These are phyloP conservation scores for Croton laevigatus DNA, from an alignment of 441 rosid genomes.

Conservation along the genomic window DNA sequence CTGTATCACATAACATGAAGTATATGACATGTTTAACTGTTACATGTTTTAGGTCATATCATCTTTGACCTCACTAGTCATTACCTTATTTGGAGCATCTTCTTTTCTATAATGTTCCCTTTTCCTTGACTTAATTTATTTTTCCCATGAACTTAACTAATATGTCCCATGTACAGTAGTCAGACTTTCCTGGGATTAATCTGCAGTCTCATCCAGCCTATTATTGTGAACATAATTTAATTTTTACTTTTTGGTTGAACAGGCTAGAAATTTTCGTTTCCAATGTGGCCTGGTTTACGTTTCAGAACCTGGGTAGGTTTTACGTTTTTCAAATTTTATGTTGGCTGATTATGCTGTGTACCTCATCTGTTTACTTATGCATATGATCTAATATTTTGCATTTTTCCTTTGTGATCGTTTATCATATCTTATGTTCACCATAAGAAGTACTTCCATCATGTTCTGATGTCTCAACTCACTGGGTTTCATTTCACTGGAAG, in stretches of 20 bases:
- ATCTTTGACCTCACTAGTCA: not conserved
- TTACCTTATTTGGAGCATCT: not conserved
- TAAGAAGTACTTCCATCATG: not conserved
- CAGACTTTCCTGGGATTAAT: not conserved
- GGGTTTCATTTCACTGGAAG: not conserved
- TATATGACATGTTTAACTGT: not conserved
- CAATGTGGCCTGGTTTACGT: conserved; percentile 94
- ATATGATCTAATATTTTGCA: not conserved
- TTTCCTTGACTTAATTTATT: conserved; percentile 3
- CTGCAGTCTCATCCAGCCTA: not conserved
- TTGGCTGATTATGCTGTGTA: not conserved
- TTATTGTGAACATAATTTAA: conserved; percentile 2
- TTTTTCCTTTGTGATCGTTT: not conserved
- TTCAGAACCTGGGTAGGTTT: conserved; percentile 83
- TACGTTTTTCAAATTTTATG: not conserved
- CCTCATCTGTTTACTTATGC: not conserved
- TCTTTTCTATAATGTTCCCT: not conserved
- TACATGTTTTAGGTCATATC: not conserved
- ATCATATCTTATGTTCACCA: not conserved
- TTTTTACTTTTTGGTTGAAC: conserved; percentile 30
- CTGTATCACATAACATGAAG: not conserved
- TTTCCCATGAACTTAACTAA: not conserved
- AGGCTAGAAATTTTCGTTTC: conserved; percentile 97
- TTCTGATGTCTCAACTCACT: not conserved
- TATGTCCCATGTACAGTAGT: not conserved